These are phyloP conservation scores for Astrothelium macrocarpum DNA, from an alignment of 495 filamentous ascomycete genomes.

Conservation along the genomic window DNA sequence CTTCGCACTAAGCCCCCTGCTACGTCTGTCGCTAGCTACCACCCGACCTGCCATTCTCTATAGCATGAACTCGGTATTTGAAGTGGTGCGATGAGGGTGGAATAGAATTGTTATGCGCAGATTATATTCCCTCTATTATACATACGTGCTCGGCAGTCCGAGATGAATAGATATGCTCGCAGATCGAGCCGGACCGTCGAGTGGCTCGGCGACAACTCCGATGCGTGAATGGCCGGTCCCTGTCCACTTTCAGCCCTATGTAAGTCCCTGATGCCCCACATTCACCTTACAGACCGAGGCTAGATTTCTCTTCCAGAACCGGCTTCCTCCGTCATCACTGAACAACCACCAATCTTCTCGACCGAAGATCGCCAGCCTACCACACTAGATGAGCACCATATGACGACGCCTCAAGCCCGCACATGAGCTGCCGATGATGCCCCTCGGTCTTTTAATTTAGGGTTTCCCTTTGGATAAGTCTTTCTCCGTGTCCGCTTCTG, in stretches of 20 bases:
- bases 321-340: neutral
- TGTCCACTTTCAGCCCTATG: neutral
- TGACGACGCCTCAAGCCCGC: neutral
- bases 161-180: too few relatives aligned
- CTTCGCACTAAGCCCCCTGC: neutral
- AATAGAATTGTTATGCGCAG: too few relatives aligned
- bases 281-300: neutral
- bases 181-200: too few relatives aligned
- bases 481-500: too few relatives aligned
- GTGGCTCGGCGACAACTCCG: conserved; percentile 1
- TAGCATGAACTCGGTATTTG: too few relatives aligned
- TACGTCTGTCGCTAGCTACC: neutral
- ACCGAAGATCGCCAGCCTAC: neutral
- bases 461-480: too few relatives aligned
- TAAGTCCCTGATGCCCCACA: neutral
- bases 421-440: neutral
- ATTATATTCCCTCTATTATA: too few relatives aligned
- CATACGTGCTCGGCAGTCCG: too few relatives aligned
- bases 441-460: too few relatives aligned
- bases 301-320: neutral
- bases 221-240: neutral
- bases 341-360: neutral
- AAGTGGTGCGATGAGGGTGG: too few relatives aligned
- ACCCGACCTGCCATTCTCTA: neutral
- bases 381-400: neutral